These are phyloP conservation scores for Grosmannia serpens DNA, from an alignment of 2,329 filamentous ascomycete genomes.

Conservation along the genomic window DNA sequence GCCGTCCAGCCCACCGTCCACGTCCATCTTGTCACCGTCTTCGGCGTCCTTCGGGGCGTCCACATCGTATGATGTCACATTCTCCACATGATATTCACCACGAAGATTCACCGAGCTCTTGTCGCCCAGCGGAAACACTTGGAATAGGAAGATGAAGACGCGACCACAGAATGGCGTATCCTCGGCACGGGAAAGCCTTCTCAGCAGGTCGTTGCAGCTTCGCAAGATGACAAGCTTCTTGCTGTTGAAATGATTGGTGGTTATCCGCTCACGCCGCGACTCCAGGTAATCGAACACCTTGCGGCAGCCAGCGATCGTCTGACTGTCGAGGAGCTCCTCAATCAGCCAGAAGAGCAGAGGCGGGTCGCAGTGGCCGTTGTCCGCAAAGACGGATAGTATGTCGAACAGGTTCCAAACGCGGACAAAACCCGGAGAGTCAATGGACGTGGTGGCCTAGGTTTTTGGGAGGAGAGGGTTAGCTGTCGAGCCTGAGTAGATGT, in stretches of 20 bases:
- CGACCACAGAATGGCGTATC: conserved; percentile 95
- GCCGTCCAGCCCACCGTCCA: conserved; percentile 1
- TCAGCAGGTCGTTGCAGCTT: conserved; percentile 89
- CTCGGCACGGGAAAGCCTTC: conserved; percentile 85
- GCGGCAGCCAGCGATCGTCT: conserved; percentile 85
- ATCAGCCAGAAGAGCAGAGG: conserved; percentile 81
- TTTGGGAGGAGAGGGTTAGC: neutral
- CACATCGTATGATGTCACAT: conserved; percentile 76
- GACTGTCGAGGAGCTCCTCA: conserved; percentile 90
- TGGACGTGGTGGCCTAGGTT: conserved; percentile 56
- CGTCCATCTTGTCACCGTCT: conserved; percentile 12
- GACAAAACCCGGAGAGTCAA: conserved; percentile 68
- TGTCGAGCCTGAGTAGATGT: too few species aligned
- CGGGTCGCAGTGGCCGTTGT: conserved; percentile 65
- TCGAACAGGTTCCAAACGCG: conserved; percentile 91
- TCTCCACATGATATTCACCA: conserved; percentile 92
- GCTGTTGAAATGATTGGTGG: conserved; percentile 65
- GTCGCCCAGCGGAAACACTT: conserved; percentile 92
- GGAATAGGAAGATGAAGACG: conserved; percentile 97
- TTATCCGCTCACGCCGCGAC: conserved; percentile 80
- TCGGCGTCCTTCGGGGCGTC: conserved; percentile 21
- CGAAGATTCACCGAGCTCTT: conserved; percentile 94
- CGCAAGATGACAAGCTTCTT: conserved; percentile 86
- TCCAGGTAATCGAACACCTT: conserved; percentile 92
- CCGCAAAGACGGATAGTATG: conserved; percentile 77